phyloP scores from a whole-genome alignment of 257 asterid species.

The Primulina huaijiensis region DNA sequence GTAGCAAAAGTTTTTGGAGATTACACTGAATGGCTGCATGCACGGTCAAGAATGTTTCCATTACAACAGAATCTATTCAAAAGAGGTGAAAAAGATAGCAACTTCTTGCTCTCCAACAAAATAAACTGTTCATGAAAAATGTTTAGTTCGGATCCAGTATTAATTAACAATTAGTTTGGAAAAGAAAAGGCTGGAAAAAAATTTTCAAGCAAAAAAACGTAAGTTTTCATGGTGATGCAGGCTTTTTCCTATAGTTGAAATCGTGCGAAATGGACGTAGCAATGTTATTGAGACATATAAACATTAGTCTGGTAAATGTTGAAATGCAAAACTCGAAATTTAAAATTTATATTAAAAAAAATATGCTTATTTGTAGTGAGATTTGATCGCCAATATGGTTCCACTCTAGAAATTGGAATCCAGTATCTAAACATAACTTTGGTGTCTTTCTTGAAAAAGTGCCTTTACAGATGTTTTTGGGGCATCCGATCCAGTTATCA shows the following conservation, averaged over 20 bases:
- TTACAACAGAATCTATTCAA: constrained; percentile 28
- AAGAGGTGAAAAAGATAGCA: constrained; percentile 4
- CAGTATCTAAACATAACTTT: background rate
- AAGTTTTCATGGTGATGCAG: background rate
- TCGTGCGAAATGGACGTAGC: background rate
- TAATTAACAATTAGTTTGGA: background rate
- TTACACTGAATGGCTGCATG: constrained; percentile 13
- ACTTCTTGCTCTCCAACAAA: constrained; percentile 13
- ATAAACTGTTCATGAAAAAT: constrained; percentile 14
- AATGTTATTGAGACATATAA: background rate
- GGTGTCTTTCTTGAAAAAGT: constrained; percentile 29
- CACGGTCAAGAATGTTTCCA: constrained; percentile 25
- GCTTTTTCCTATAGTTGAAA: background rate
- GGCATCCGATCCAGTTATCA: constrained; percentile 22
- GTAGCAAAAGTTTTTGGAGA: constrained; percentile 4
- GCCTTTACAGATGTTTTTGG: constrained; percentile 17
- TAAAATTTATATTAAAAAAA: too few relatives aligned
- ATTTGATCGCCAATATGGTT: too few relatives aligned
- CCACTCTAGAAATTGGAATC: background rate
- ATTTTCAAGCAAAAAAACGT: background rate
- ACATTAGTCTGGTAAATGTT: background rate
- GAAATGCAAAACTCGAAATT: background rate
- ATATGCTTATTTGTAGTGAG: background rate
- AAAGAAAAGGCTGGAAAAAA: background rate
- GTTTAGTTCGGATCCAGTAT: background rate